phyloP scores from a whole-genome alignment of 148 eudicot genomes.

The Vaccinium darrowii region DNA sequence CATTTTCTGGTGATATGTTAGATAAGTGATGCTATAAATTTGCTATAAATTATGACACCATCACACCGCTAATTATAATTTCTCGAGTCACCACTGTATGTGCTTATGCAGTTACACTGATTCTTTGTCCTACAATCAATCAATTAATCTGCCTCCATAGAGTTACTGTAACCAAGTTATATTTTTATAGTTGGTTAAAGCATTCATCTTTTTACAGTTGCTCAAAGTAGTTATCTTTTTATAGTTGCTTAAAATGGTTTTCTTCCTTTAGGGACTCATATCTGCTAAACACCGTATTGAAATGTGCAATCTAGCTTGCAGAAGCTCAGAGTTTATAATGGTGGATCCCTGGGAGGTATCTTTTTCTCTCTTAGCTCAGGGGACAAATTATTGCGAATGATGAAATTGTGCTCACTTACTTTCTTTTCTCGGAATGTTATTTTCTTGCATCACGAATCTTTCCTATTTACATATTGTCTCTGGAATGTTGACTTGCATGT shows the following conservation, averaged over 20 bases:
- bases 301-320: conserved; percentile 84
- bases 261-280: conserved; percentile 60
- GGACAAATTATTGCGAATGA: not conserved
- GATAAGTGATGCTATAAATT: too few species aligned
- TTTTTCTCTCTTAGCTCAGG: conserved; percentile 10
- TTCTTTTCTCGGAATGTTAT: not conserved
- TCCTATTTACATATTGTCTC: not conserved
- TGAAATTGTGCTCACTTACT: not conserved
- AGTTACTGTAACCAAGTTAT: not conserved
- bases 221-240: not conserved
- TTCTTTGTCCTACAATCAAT: not conserved
- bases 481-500: not conserved
- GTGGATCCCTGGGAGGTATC: conserved; percentile 96
- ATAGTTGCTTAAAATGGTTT: not conserved
- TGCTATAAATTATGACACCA: too few species aligned
- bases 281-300: conserved; percentile 73
- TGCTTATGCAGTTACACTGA: not conserved
- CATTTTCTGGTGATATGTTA: too few species aligned
- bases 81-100: not conserved
- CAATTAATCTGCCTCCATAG: too few species aligned
- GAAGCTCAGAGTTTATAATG: conserved; percentile 79
- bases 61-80: too few species aligned
- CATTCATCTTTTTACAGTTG: conserved; percentile 27
- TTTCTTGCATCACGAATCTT: not conserved
- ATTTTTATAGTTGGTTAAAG: not conserved